phyloP scores from a whole-genome alignment of 257 asterid species.

The Nicotiana attenuata region DNA sequence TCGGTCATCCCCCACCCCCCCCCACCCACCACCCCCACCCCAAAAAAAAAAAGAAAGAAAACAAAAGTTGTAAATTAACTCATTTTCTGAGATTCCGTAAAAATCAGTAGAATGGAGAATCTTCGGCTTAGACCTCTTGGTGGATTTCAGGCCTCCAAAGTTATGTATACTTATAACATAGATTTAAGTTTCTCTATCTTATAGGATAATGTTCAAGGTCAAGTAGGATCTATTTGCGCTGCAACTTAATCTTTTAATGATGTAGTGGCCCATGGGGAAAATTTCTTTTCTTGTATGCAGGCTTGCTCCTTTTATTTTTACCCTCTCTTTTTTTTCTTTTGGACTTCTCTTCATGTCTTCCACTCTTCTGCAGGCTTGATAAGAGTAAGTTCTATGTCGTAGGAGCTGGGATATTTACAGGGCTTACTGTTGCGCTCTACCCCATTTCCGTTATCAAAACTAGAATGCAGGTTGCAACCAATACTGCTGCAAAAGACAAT shows the following conservation, averaged over 20 bases:
- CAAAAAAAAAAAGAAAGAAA: too few relatives aligned
- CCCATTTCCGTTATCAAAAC: conserved; percentile 92
- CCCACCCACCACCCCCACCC: too few relatives aligned
- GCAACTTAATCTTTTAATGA: background rate
- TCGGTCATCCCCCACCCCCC: too few relatives aligned
- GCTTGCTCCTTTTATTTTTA: background rate
- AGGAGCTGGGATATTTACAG: conserved; percentile 90
- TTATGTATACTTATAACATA: background rate
- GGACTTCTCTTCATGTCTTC: conserved; percentile 4
- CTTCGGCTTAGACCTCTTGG: background rate
- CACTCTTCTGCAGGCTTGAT: conserved; percentile 58
- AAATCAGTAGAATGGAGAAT: background rate
- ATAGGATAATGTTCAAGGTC: background rate
- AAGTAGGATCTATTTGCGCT: background rate
- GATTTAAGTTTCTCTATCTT: background rate
- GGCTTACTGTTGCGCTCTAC: conserved; percentile 76
- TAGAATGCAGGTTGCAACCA: conserved; percentile 74
- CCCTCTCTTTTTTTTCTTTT: conserved; percentile 4
- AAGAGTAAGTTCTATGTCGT: conserved; percentile 69
- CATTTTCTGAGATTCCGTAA: background rate
- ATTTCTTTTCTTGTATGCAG: background rate
- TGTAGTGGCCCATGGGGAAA: background rate
- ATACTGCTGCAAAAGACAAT: conserved; percentile 48
- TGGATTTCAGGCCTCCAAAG: background rate
- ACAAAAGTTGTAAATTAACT: background rate